phyloP scores from a whole-genome alignment of 768 basidiomycete species.

The Mycena floridula region DNA sequence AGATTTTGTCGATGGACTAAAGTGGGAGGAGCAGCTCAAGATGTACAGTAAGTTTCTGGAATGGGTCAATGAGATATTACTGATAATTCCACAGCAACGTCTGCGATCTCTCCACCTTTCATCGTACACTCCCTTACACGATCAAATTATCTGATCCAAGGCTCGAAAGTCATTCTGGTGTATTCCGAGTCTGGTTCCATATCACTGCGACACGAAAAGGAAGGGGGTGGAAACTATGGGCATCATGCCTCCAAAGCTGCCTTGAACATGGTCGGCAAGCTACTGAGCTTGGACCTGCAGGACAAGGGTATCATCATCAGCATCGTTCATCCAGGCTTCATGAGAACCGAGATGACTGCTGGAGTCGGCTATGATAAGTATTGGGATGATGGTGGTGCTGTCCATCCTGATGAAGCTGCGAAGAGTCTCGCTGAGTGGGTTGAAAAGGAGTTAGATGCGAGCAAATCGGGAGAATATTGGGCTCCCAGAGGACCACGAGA shows the following conservation, averaged over 20 bases:
- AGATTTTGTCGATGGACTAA: constrained; percentile 28
- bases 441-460: constrained; percentile 21
- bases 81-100: constrained; percentile 16
- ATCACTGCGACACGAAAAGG: constrained; percentile 31
- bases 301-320: constrained; percentile 31
- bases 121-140: neutral
- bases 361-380: constrained; percentile 36
- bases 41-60: constrained; percentile 41
- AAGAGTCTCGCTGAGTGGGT: constrained; percentile 31
- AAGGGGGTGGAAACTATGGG: constrained; percentile 43
- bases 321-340: constrained; percentile 44
- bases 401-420: constrained; percentile 38
- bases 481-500: constrained; percentile 41
- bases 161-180: constrained; percentile 34
- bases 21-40: constrained; percentile 31
- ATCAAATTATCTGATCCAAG: constrained; percentile 16
- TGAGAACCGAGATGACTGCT: constrained; percentile 42
- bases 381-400: constrained; percentile 39
- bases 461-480: constrained; percentile 36
- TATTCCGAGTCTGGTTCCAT: constrained; percentile 43
- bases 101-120: neutral
- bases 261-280: constrained; percentile 40
- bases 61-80: constrained; percentile 35
- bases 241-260: constrained; percentile 45
- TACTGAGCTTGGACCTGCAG: constrained; percentile 32